Conservation (phyloP, 495 filamentous ascomycete species). For the Saxophila tyrrhenica region DNA sequence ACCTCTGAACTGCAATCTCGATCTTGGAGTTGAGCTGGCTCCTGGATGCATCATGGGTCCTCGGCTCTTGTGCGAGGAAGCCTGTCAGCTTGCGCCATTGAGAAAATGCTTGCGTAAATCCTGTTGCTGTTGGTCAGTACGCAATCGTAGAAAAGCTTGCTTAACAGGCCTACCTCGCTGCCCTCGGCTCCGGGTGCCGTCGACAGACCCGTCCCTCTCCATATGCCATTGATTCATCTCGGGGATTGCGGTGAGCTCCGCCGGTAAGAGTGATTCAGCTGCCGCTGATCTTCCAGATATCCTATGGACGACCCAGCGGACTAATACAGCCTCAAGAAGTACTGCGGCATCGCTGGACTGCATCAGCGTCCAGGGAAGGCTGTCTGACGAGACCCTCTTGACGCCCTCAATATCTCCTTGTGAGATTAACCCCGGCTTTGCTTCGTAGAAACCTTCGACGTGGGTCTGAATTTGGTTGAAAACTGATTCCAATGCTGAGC, state of each 20-base stretch:
- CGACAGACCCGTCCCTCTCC: neutral
- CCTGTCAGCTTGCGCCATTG: neutral
- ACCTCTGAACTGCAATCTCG: neutral
- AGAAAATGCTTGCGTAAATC: neutral
- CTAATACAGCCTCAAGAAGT: neutral
- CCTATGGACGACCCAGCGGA: neutral
- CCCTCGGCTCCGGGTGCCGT: no score
- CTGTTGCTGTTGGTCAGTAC: neutral
- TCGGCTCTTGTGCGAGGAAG: neutral
- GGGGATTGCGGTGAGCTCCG: neutral
- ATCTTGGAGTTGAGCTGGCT: neutral
- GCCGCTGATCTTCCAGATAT: neutral
- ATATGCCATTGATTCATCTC: neutral
- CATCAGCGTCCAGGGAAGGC: neutral
- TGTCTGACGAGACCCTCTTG: neutral
- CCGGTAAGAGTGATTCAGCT: neutral
- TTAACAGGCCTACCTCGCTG: no score
- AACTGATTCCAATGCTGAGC: neutral
- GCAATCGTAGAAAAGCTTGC: no score
- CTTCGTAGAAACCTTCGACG: neutral
- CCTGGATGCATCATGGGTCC: neutral
- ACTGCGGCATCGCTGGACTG: neutral
- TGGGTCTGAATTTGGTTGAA: neutral
- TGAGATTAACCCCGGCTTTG: neutral
- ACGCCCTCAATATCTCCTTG: neutral